These are phyloP conservation scores for Torrubiella hemipterigena DNA, from an alignment of 2,329 filamentous ascomycete genomes.

Conservation along the genomic window DNA sequence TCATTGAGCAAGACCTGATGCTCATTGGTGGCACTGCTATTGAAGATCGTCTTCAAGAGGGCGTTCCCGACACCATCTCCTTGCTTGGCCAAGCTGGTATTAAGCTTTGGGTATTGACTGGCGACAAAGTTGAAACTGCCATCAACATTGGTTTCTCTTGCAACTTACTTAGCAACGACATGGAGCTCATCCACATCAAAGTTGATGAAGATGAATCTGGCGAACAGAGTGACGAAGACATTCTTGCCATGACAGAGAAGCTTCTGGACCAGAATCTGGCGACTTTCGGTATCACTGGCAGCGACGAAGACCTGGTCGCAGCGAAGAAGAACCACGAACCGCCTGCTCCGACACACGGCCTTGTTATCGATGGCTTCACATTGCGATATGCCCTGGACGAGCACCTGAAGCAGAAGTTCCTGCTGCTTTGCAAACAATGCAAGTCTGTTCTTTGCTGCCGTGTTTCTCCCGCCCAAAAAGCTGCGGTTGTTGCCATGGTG, in stretches of 20 bases:
- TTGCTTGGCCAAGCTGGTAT: constrained; percentile 87
- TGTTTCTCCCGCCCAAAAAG: constrained; percentile 94
- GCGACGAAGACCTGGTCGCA: constrained; percentile 68
- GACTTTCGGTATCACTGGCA: constrained; percentile 68
- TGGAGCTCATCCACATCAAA: constrained; percentile 90
- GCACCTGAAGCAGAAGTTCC: constrained; percentile 75
- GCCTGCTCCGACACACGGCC: constrained; percentile 75
- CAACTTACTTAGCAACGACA: constrained; percentile 92
- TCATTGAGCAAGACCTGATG: constrained; percentile 80
- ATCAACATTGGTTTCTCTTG: constrained; percentile 99
- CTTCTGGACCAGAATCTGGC: constrained; percentile 64
- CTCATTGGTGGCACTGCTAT: constrained; percentile 92
- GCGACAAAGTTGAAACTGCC: constrained; percentile 97
- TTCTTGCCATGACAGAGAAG: constrained; percentile 48
- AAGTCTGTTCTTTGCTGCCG: constrained; percentile 93
- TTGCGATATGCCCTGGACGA: constrained; percentile 80
- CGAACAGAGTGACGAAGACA: constrained; percentile 31
- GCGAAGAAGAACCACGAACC: constrained; percentile 78
- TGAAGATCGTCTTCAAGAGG: constrained; percentile 92
- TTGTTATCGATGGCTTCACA: constrained; percentile 91
- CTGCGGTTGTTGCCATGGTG: constrained; percentile 91
- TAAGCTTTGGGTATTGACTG: constrained; percentile 96
- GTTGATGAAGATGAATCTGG: constrained; percentile 60
- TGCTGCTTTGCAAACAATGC: constrained; percentile 93
- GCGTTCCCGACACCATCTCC: constrained; percentile 90